Conservation (phyloP, 495 filamentous ascomycete genomes). For the Penicillium cataractarum region DNA sequence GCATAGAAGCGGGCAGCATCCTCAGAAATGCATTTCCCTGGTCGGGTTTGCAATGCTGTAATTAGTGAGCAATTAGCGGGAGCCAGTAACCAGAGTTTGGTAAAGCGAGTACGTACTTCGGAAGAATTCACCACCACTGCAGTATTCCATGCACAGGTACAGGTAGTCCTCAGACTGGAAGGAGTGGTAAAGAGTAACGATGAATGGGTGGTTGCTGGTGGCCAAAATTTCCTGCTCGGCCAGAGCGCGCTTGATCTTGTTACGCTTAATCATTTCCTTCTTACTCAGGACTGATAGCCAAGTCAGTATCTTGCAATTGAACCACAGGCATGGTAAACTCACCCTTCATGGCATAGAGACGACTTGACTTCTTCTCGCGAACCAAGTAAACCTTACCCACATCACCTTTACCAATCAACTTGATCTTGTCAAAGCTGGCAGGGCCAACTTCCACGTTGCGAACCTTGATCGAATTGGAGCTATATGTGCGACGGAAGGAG, state of each 20-base stretch:
- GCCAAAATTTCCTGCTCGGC: constrained; percentile 98
- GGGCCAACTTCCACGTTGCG: constrained; percentile 96
- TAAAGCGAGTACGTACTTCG: constrained; percentile 55
- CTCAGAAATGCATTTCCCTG: constrained; percentile 94
- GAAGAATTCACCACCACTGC: constrained; percentile 98
- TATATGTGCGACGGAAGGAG: constrained; percentile 92
- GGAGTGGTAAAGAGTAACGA: constrained; percentile 96
- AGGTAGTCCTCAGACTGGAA: constrained; percentile 99
- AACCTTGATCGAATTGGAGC: constrained; percentile 98
- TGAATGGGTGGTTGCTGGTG: constrained; percentile 98
- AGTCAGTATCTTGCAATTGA: constrained; percentile 16
- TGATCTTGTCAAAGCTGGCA: constrained; percentile 98
- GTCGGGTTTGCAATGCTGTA: constrained; percentile 87
- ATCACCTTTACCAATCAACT: constrained; percentile 97
- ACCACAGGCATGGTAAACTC: constrained; percentile 18
- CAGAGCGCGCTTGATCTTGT: constrained; percentile 98
- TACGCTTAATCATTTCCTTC: constrained; percentile 99
- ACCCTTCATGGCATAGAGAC: constrained; percentile 99
- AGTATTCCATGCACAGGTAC: constrained; percentile 99
- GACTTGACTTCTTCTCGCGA: constrained; percentile 91
- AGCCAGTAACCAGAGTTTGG: background rate
- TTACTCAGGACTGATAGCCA: constrained; percentile 81
- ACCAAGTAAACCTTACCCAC: constrained; percentile 98
- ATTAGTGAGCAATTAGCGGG: constrained; percentile 12
- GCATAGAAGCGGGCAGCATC: constrained; percentile 98